A percentile compares a stretch with the other conserved stretches of the same genome.
Conservation (phyloP, 1,139 yeast species). For the Waltiozyma sp. region DNA sequence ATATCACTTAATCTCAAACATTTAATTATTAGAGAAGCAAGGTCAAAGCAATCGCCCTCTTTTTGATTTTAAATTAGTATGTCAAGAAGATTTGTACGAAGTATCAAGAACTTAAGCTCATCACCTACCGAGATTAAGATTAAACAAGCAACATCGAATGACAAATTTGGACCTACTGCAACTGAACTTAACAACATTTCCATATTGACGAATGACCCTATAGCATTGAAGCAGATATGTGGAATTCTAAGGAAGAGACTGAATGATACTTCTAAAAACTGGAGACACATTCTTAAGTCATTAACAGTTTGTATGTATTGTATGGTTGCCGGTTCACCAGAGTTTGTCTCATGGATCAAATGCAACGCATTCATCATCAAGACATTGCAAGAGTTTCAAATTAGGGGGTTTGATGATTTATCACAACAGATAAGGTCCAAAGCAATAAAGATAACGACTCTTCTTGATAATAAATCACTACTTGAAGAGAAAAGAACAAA, state of each 20-base stretch:
- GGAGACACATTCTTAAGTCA: conserved; percentile 93
- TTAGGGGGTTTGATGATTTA: conserved; percentile 70
- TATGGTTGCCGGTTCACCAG: conserved; percentile 79
- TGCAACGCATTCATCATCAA: conserved; percentile 77
- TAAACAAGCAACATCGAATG: conserved; percentile 88
- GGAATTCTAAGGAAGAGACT: conserved; percentile 84
- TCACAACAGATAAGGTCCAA: conserved; percentile 83
- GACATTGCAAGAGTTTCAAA: conserved; percentile 81
- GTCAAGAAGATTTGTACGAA: conserved; percentile 73
- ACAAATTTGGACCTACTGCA: conserved; percentile 74
- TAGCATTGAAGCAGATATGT: conserved; percentile 77
- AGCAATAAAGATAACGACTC: conserved; percentile 38
- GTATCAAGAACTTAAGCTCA: conserved; percentile 87
- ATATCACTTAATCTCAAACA: too few relatives aligned
- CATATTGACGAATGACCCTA: conserved; percentile 50
- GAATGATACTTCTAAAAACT: conserved; percentile 90
- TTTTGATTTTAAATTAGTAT: conserved; percentile 21
- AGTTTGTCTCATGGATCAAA: conserved; percentile 85
- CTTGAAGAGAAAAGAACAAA: conserved; percentile 27
- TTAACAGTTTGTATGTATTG: conserved; percentile 80
- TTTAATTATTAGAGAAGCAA: too few relatives aligned
- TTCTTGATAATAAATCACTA: conserved; percentile 23
- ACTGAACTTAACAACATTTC: conserved; percentile 79
- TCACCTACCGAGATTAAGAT: conserved; percentile 78
- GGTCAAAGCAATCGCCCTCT: too few relatives aligned